These are phyloP conservation scores for Lentinula edodes DNA, from an alignment of 768 basidiomycete genomes.

Conservation along the genomic window DNA sequence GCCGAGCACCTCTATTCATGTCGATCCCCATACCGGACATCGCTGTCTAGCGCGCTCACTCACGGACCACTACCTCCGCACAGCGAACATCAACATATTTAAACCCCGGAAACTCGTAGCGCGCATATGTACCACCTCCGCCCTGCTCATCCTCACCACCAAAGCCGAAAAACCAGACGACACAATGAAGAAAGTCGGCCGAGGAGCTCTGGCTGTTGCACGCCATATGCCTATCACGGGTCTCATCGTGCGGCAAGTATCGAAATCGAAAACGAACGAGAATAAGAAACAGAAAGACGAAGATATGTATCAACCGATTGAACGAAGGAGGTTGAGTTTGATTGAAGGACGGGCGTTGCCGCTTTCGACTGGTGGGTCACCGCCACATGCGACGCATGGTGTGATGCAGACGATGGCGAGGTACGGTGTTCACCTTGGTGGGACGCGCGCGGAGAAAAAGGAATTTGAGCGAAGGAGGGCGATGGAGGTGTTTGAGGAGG, in stretches of 20 bases:
- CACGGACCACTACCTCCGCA: conserved; percentile 19
- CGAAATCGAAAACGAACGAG: neutral
- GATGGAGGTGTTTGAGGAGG: neutral
- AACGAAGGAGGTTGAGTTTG: neutral
- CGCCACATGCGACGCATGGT: neutral
- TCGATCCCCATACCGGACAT: conserved; percentile 10
- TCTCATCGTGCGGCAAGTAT: neutral
- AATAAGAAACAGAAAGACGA: neutral
- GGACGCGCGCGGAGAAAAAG: neutral
- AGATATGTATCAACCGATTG: neutral
- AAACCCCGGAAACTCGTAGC: conserved; percentile 18
- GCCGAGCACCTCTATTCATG: conserved; percentile 11
- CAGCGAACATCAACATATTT: conserved; percentile 17
- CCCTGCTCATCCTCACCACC: conserved; percentile 14
- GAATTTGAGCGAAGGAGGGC: neutral
- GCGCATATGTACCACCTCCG: conserved; percentile 17
- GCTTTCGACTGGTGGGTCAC: neutral
- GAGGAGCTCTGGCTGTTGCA: neutral
- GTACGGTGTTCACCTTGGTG: neutral
- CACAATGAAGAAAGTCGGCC: neutral
- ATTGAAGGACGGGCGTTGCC: conserved; percentile 1
- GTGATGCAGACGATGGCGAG: neutral
- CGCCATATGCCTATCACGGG: neutral
- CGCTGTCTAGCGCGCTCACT: conserved; percentile 16
- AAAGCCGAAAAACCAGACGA: conserved; percentile 1